These are phyloP conservation scores for Pinus tabuliformis DNA, from an alignment of 75 land plant species.

Conservation along the genomic window DNA sequence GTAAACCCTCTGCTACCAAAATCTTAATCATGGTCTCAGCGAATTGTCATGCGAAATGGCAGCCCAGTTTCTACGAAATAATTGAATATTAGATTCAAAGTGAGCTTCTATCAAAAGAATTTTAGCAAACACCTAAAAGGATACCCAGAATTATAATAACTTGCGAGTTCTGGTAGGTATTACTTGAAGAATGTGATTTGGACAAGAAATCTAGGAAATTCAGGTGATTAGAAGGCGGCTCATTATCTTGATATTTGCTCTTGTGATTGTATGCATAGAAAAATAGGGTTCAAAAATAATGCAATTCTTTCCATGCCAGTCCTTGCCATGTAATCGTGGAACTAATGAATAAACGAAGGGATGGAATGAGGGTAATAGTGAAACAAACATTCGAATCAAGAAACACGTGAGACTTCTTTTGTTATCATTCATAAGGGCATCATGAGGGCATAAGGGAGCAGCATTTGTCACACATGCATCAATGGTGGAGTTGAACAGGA, in stretches of 20 bases:
- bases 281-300: neutral
- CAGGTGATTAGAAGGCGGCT: neutral
- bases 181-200: neutral
- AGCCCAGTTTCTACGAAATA: neutral
- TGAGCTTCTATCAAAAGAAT: neutral
- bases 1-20: neutral
- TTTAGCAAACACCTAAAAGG: neutral
- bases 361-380: too few species aligned
- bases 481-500: too few species aligned
- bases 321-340: too few species aligned
- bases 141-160: neutral
- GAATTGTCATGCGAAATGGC: neutral
- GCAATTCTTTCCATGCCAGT: too few species aligned
- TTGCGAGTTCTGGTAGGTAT: neutral
- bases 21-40: neutral
- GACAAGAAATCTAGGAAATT: neutral
- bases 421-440: too few species aligned
- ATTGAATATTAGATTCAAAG: neutral
- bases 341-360: too few species aligned
- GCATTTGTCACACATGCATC: too few species aligned
- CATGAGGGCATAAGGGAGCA: too few species aligned
- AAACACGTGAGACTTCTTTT: too few species aligned
- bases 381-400: too few species aligned
- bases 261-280: neutral
- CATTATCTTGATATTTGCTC: conserved; percentile 4